Evolutionary conservation across 1,284 basidiomycete genomes (phyloP), one percentile per base, ranked within the genome.

Genomic region (Ustilago sp.): DNA sequence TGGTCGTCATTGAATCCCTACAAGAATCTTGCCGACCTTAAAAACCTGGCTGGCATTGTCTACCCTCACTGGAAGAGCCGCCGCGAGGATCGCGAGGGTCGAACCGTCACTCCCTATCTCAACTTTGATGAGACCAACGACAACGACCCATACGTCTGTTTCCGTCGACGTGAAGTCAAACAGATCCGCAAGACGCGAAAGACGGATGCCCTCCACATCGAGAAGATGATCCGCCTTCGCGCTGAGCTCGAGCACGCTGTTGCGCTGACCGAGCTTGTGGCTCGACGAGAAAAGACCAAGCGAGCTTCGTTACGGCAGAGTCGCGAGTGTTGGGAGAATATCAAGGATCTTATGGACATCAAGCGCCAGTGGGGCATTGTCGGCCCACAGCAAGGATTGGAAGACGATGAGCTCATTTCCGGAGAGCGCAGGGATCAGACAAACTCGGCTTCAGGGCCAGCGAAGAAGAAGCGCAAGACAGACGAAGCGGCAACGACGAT

Each of bases 121-220:
- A 85, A 85, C 71, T 85, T 91, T 76, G 95, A 99, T 86, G 96
- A 98, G 87, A 90, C 92, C 41, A 96, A 98, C 87, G 91, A 92
- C 59, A 95, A 94, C 69, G 95, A 98, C 84, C 97, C 97, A 0
- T 99, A 98, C 79, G 94, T 98, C 58, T 99, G 97, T 87, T 99
- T 99, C 90, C 92, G 97, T 47, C 90, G 96, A 62, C 92, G 95
- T 68, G 96, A 99, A 84, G 93, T 93, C 86, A 98, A 98, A 86
- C 92, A 93, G 13, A 91, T 94, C 31, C 92, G 96, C 68, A 98
- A 99, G 88, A 99, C 96, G 0, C 91, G 95, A 31, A 85, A 85
- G 74, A 83, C 84, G 9, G 84, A 85, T 68, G 80, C 74, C 3
- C 78, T 83, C 11, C 83, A 85, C 60, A 76, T 85, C 60, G 83